These are phyloP conservation scores for Zygosaccharomyces kombuchaensis DNA, from an alignment of 805 yeast genomes.

Conservation along the genomic window DNA sequence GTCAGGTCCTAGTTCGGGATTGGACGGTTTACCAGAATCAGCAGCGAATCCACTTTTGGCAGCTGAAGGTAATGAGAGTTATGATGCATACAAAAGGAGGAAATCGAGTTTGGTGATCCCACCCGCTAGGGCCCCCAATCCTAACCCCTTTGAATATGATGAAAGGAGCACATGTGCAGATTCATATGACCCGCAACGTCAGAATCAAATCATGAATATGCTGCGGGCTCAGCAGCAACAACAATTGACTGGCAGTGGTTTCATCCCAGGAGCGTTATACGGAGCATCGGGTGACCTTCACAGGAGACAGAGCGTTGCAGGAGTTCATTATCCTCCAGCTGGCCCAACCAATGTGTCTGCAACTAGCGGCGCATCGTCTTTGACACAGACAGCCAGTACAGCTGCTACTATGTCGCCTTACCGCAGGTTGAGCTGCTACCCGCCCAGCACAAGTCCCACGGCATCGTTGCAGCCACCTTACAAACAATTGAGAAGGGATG, in stretches of 20 bases:
- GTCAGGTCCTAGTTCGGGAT: neutral
- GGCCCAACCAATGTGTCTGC: slow-evolving; percentile 1
- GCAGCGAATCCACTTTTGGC: slow-evolving; percentile 3
- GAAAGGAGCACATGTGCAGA: slow-evolving; percentile 16
- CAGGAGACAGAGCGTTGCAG: slow-evolving; percentile 18
- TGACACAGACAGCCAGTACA: slow-evolving; percentile 7
- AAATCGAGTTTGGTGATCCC: slow-evolving; percentile 38
- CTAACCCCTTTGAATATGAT: slow-evolving; percentile 37
- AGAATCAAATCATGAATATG: slow-evolving; percentile 7
- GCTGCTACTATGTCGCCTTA: slow-evolving; percentile 22
- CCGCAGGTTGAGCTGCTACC: slow-evolving; percentile 30
- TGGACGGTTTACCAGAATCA: slow-evolving; percentile 7
- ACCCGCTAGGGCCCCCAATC: slow-evolving; percentile 44
- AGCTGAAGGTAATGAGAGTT: slow-evolving; percentile 9
- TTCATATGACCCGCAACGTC: slow-evolving; percentile 11
- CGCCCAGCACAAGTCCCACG: slow-evolving; percentile 19
- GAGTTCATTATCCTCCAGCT: slow-evolving; percentile 10
- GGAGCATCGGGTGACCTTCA: slow-evolving; percentile 10
- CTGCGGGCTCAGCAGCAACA: slow-evolving; percentile 13
- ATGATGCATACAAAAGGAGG: slow-evolving; percentile 24
- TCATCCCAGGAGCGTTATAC: slow-evolving; percentile 18
- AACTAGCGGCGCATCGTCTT: slow-evolving; percentile 6
- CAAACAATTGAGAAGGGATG: slow-evolving; percentile 34
- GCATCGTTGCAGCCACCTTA: slow-evolving; percentile 32
- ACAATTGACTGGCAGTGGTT: slow-evolving; percentile 16